A percentile compares a stretch with the other conserved stretches of the same genome.
Evolutionary conservation across 805 yeast species (phyloP).

Genomic region (Wickerhamomyces tratensis): DNA sequence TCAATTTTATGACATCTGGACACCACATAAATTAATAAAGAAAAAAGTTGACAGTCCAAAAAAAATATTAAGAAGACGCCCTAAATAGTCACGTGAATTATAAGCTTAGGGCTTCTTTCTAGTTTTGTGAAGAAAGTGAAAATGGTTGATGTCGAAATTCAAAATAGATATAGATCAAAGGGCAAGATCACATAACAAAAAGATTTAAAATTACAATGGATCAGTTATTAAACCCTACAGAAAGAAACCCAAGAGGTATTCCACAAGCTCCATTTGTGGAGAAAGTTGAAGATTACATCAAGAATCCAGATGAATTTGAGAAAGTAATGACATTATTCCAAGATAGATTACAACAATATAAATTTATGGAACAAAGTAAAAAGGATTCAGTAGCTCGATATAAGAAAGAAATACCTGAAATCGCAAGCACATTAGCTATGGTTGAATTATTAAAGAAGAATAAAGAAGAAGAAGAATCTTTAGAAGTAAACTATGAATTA

Average conservation of each 20-base stretch:
- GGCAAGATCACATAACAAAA: neutral
- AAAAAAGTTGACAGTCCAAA: neutral
- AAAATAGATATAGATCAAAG: too few relatives aligned
- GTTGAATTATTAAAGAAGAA: slow-evolving; percentile 49
- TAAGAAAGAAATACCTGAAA: slow-evolving; percentile 79
- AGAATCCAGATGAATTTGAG: slow-evolving; percentile 61
- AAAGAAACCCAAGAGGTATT: slow-evolving; percentile 80
- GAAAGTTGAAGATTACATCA: slow-evolving; percentile 66
- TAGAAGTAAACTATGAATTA: slow-evolving; percentile 78
- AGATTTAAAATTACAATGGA: neutral
- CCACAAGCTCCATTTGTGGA: slow-evolving; percentile 95
- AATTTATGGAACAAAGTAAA: slow-evolving; percentile 58
- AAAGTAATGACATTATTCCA: slow-evolving; percentile 66
- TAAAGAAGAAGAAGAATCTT: slow-evolving; percentile 28
- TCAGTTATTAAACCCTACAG: neutral
- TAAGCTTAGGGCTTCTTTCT: neutral
- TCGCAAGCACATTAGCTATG: slow-evolving; percentile 72
- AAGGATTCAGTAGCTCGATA: slow-evolving; percentile 32
- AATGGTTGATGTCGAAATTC: neutral
- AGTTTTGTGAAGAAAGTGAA: too few relatives aligned
- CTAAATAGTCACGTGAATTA: neutral
- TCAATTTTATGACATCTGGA: neutral
- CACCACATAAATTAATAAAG: neutral
- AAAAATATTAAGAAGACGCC: neutral
- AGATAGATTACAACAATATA: slow-evolving; percentile 81